These are phyloP conservation scores for Calonectria pseudoreteaudii DNA, from an alignment of 2,329 filamentous ascomycete genomes.

Conservation along the genomic window DNA sequence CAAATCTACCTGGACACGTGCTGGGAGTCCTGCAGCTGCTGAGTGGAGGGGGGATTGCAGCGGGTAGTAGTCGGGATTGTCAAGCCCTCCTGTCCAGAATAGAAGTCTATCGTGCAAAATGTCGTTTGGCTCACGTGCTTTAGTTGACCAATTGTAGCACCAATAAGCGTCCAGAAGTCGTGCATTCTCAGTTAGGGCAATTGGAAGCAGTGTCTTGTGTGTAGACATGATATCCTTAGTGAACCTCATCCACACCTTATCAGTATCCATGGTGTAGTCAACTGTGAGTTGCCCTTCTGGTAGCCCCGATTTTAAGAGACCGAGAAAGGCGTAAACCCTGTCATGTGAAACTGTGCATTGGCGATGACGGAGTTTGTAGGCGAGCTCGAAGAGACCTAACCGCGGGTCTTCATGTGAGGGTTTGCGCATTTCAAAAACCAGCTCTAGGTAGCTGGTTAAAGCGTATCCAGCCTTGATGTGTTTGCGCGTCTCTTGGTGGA, in stretches of 20 bases:
- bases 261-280: constrained; percentile 16
- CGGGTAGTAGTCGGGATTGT: constrained; percentile 19
- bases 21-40: constrained; percentile 18
- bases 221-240: constrained; percentile 20
- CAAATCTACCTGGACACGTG: constrained; percentile 3
- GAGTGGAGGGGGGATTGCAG: constrained; percentile 11
- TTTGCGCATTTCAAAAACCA: constrained; percentile 19
- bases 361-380: constrained; percentile 25
- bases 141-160: constrained; percentile 20
- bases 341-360: constrained; percentile 18
- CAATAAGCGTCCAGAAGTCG: constrained; percentile 1
- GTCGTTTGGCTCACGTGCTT: constrained; percentile 14
- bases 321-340: constrained; percentile 21
- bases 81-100: constrained; percentile 26
- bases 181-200: constrained; percentile 12
- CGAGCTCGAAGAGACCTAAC: constrained; percentile 23
- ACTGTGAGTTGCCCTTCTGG: neutral
- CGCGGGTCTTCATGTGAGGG: constrained; percentile 13
- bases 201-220: constrained; percentile 20
- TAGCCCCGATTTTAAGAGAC: constrained; percentile 5
- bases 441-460: constrained; percentile 15
- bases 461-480: constrained; percentile 14
- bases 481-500: neutral
- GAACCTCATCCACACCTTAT: constrained; percentile 19
- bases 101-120: neutral